Conservation (phyloP, 2,329 filamentous ascomycete genomes). For the Xylaria sp. region DNA sequence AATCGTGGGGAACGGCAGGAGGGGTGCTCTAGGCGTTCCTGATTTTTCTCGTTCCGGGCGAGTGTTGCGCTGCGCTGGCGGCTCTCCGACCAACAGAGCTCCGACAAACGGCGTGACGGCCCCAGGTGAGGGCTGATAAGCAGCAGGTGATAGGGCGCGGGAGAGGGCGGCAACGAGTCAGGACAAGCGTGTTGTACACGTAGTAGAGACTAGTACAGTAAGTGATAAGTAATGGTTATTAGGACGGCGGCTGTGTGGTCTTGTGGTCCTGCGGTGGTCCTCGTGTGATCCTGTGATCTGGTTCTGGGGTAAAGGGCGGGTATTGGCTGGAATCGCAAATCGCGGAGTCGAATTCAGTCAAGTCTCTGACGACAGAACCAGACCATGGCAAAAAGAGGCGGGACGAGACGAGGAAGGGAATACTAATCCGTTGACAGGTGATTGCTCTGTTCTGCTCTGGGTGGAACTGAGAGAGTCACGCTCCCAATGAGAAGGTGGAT, state of each 20-base stretch:
- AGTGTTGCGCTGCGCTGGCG: constrained; percentile 10
- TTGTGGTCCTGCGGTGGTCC: not conserved
- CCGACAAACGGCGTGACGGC: constrained; percentile 11
- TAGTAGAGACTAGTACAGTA: not conserved
- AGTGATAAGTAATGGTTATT: not conserved
- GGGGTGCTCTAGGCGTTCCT: not conserved
- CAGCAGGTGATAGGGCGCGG: not conserved
- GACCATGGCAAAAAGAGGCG: not conserved
- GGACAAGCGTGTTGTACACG: not conserved
- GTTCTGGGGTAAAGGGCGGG: not conserved
- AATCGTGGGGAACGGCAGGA: no score
- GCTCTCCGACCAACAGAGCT: constrained; percentile 12
- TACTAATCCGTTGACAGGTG: not conserved
- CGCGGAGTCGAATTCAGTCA: not conserved
- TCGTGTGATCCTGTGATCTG: not conserved
- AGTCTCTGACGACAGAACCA: not conserved
- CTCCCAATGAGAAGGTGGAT: no score
- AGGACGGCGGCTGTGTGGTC: not conserved
- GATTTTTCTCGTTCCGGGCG: not conserved
- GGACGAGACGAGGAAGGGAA: not conserved
- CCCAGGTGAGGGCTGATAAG: not conserved
- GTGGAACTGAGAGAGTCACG: no score
- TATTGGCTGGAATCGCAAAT: not conserved
- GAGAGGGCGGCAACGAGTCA: not conserved
- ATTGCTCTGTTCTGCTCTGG: not conserved